phyloP scores from a whole-genome alignment of 129 eudicot species.

The Flaveria brownii region DNA sequence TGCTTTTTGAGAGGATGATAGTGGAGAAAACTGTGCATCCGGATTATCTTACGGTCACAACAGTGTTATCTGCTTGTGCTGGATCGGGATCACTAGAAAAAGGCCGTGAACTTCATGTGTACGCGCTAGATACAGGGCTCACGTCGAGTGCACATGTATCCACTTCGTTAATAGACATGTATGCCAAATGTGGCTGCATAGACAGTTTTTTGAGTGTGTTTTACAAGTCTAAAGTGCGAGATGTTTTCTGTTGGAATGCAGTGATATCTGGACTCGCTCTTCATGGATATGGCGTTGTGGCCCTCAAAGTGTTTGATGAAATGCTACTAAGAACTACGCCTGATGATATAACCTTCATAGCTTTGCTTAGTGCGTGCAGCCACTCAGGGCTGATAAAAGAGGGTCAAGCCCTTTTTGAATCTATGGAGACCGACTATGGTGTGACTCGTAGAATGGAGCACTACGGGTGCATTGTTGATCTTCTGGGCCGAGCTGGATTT shows the following conservation, averaged over 20 bases:
- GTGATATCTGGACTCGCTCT: conserved; percentile 48
- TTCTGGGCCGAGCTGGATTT: conserved; percentile 50
- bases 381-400: conserved; percentile 51
- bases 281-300: conserved; percentile 45
- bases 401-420: conserved; percentile 41
- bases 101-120: conserved; percentile 38
- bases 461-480: conserved; percentile 60
- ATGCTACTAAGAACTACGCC: conserved; percentile 38
- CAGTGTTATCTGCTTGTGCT: conserved; percentile 47
- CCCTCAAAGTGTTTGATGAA: conserved; percentile 36
- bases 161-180: conserved; percentile 50
- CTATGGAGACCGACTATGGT: conserved; percentile 34
- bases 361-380: conserved; percentile 52
- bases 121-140: conserved; percentile 32
- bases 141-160: conserved; percentile 32
- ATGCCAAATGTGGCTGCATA: conserved; percentile 57
- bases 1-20: conserved; percentile 47
- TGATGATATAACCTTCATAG: conserved; percentile 53
- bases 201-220: conserved; percentile 45
- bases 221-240: conserved; percentile 39
- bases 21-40: conserved; percentile 15
- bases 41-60: conserved; percentile 38
- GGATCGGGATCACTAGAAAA: conserved; percentile 38
- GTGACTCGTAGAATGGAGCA: conserved; percentile 44
- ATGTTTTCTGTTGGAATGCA: conserved; percentile 53